Conservation (phyloP, 148 eudicot species). For the Selenicereus undatus region DNA sequence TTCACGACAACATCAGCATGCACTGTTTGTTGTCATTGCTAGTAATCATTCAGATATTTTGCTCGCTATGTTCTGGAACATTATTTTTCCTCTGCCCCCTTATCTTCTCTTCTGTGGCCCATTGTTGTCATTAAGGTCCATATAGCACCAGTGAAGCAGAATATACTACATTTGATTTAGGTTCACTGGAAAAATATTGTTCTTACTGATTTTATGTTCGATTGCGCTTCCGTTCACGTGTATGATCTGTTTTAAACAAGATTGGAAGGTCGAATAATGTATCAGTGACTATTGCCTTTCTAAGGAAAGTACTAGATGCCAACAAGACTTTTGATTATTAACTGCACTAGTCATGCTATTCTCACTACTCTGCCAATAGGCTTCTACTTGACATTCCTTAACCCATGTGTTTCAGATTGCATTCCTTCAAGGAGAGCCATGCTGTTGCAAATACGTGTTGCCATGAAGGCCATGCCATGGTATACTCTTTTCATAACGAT, state of each 20-base stretch:
- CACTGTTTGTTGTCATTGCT: background rate
- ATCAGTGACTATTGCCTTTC: background rate
- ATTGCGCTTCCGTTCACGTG: background rate
- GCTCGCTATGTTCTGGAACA: background rate
- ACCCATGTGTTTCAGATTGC: conserved; percentile 44
- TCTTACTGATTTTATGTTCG: background rate
- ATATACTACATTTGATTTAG: too few relatives aligned
- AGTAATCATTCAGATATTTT: background rate
- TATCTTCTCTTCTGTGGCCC: background rate
- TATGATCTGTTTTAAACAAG: background rate
- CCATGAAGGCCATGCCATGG: conserved; percentile 96
- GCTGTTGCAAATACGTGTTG: conserved; percentile 75
- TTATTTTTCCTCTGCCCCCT: too few relatives aligned
- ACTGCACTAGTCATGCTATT: background rate
- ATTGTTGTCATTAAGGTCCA: background rate
- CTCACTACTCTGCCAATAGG: background rate
- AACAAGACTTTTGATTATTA: background rate
- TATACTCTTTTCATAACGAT: conserved; percentile 54
- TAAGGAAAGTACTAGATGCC: background rate
- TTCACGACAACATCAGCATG: background rate
- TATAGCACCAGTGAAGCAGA: background rate
- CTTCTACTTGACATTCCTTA: background rate
- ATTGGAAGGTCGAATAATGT: too few relatives aligned
- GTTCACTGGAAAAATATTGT: background rate
- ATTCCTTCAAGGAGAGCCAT: conserved; percentile 68